Evolutionary conservation across 768 basidiomycete species (phyloP).

Genomic region (Trametes elegans): DNA sequence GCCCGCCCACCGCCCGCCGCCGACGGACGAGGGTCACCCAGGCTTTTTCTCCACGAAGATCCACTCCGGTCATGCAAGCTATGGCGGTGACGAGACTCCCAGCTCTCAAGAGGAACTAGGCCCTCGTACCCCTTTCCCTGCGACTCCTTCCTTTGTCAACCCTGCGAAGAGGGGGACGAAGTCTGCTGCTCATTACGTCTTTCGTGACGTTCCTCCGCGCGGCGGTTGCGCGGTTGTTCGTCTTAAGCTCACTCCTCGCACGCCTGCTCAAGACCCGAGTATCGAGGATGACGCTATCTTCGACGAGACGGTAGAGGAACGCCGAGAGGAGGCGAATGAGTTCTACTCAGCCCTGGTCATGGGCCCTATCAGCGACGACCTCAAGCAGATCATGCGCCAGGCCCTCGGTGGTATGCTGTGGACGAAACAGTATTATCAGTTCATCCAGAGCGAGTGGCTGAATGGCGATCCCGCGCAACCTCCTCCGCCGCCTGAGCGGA

Average conservation of each 20-base stretch:
- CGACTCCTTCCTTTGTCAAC: slow-evolving; percentile 66
- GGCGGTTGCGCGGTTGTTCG: slow-evolving; percentile 96
- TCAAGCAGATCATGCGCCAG: slow-evolving; percentile 95
- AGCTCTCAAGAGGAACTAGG: slow-evolving; percentile 43
- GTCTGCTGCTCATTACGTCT: slow-evolving; percentile 87
- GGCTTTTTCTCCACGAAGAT: slow-evolving; percentile 48
- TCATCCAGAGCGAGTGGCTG: slow-evolving; percentile 95
- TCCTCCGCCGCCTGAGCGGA: slow-evolving; percentile 86
- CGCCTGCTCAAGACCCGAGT: slow-evolving; percentile 71
- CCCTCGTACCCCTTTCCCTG: slow-evolving; percentile 59
- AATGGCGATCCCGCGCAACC: slow-evolving; percentile 96
- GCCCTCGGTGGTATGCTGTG: slow-evolving; percentile 96
- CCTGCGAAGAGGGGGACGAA: slow-evolving; percentile 89
- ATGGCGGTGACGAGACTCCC: slow-evolving; percentile 32
- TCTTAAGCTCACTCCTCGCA: slow-evolving; percentile 81
- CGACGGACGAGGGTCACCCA: slow-evolving; percentile 35
- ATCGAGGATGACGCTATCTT: slow-evolving; percentile 87
- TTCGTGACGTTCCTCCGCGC: slow-evolving; percentile 80
- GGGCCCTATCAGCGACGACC: slow-evolving; percentile 87
- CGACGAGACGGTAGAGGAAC: slow-evolving; percentile 86
- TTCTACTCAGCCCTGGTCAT: slow-evolving; percentile 83
- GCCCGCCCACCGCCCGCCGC: slow-evolving; percentile 70
- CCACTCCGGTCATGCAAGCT: slow-evolving; percentile 30
- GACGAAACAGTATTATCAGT: slow-evolving; percentile 97
- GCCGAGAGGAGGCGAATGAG: slow-evolving; percentile 92